Conservation (phyloP, 1,284 basidiomycete genomes). For the Sporisorium iseilematis-ciliati region DNA sequence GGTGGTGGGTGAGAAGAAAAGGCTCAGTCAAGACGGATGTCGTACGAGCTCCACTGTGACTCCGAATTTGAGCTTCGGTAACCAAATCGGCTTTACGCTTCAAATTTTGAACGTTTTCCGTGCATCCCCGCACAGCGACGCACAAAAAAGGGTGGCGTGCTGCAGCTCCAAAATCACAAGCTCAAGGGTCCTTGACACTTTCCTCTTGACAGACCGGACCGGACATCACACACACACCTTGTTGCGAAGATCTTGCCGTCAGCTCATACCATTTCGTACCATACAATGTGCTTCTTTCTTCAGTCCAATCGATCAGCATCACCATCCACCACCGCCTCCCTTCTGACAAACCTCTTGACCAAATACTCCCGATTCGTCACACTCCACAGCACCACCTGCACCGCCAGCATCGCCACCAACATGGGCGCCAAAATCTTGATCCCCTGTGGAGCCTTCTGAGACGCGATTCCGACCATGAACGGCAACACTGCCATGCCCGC, state of each 20-base stretch:
- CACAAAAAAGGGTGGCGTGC: slow-evolving; percentile 3
- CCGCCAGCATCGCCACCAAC: slow-evolving; percentile 40
- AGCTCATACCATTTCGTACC: too few species aligned
- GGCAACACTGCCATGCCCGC: slow-evolving; percentile 55
- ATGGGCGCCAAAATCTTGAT: slow-evolving; percentile 51
- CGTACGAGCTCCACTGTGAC: slow-evolving; percentile 1
- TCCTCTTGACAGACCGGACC: too few species aligned
- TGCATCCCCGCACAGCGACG: background rate
- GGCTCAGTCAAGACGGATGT: background rate
- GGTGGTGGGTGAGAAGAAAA: background rate
- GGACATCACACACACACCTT: too few species aligned
- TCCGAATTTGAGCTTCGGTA: background rate
- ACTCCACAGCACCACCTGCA: slow-evolving; percentile 43
- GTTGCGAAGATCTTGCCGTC: too few species aligned
- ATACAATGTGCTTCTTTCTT: background rate
- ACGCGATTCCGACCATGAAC: slow-evolving; percentile 46
- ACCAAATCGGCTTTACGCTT: background rate
- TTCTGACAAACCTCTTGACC: slow-evolving; percentile 15
- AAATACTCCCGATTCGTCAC: slow-evolving; percentile 21
- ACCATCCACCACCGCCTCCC: background rate
- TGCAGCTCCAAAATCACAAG: slow-evolving; percentile 3
- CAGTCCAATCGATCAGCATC: slow-evolving; percentile 33
- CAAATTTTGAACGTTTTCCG: background rate
- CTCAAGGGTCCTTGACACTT: background rate
- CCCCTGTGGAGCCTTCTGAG: slow-evolving; percentile 40